A percentile compares a stretch with the other conserved stretches of the same genome.
These are phyloP conservation scores for Flaveria brownii DNA, from an alignment of 129 eudicot species.

Conservation along the genomic window DNA sequence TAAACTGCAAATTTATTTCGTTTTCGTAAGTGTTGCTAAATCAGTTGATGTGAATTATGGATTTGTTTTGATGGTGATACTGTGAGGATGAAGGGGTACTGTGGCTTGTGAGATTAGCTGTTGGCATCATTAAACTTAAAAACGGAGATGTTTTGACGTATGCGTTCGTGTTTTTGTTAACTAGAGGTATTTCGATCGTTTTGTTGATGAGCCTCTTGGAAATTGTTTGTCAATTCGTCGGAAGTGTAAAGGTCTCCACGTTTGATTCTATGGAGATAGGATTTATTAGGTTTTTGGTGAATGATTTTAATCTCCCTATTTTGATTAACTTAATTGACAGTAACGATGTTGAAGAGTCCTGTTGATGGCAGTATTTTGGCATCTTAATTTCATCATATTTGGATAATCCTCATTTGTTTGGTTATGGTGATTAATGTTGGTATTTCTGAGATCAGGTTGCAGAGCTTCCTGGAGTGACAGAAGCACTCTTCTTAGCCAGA, in stretches of 20 bases:
- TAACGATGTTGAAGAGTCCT: no score
- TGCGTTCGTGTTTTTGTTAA: no score
- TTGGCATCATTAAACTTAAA: no score
- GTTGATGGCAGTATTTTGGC: neutral
- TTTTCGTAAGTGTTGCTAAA: no score
- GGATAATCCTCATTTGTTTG: neutral
- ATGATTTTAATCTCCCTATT: no score
- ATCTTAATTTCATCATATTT: neutral
- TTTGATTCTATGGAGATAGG: neutral
- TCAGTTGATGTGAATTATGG: no score
- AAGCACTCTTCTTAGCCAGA: conserved; percentile 74
- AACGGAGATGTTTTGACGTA: no score
- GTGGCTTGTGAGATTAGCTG: no score
- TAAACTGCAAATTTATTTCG: neutral
- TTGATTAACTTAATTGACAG: no score
- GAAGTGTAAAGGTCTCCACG: neutral
- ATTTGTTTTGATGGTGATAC: no score
- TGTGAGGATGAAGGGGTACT: no score
- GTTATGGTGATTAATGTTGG: no score
- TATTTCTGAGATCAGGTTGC: conserved; percentile 54
- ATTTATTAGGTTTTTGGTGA: neutral
- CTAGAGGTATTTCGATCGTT: neutral
- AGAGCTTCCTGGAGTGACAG: conserved; percentile 94
- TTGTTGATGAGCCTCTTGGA: neutral
- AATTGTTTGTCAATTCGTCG: neutral